phyloP scores from a whole-genome alignment of 805 yeast species.

The Saccharomycopsis microspora region DNA sequence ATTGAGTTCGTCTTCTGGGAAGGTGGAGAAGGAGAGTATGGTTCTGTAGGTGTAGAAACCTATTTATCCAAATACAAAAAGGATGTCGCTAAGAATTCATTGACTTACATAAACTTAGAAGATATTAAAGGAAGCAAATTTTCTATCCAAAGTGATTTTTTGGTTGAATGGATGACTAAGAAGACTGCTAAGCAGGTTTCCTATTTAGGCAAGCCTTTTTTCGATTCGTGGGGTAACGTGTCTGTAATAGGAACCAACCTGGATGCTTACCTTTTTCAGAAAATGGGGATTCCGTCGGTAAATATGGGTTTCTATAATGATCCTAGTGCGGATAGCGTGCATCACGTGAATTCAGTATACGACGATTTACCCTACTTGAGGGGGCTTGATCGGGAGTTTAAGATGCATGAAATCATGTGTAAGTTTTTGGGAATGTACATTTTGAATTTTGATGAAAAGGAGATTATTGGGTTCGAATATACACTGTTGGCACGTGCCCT shows the following conservation, averaged over 20 bases:
- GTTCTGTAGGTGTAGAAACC: conserved; percentile 52
- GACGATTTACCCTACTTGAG: conserved; percentile 65
- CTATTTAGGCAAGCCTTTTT: conserved; percentile 18
- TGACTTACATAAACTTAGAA: conserved; percentile 63
- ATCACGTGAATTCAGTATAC: conserved; percentile 66
- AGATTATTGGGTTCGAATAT: conserved; percentile 29
- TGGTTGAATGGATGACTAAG: conserved; percentile 37
- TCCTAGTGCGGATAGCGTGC: conserved; percentile 34
- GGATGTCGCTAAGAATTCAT: conserved; percentile 33
- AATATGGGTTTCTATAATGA: conserved; percentile 39
- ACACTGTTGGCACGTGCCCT: neutral
- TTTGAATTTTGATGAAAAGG: conserved; percentile 44
- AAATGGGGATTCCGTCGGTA: conserved; percentile 45
- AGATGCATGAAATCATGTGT: conserved; percentile 40
- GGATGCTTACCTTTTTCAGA: conserved; percentile 50
- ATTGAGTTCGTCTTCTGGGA: conserved; percentile 8
- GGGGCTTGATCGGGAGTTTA: conserved; percentile 23
- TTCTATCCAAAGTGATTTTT: conserved; percentile 20
- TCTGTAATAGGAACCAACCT: conserved; percentile 55
- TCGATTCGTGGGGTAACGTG: too few species aligned
- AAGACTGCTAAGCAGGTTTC: conserved; percentile 32
- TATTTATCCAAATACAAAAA: conserved; percentile 55
- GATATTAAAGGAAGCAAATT: conserved; percentile 36
- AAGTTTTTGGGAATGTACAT: conserved; percentile 47
- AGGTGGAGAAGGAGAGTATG: conserved; percentile 27